These are phyloP conservation scores for Xerocomus brunneocitrinus DNA, from an alignment of 768 basidiomycete species.

Conservation along the genomic window DNA sequence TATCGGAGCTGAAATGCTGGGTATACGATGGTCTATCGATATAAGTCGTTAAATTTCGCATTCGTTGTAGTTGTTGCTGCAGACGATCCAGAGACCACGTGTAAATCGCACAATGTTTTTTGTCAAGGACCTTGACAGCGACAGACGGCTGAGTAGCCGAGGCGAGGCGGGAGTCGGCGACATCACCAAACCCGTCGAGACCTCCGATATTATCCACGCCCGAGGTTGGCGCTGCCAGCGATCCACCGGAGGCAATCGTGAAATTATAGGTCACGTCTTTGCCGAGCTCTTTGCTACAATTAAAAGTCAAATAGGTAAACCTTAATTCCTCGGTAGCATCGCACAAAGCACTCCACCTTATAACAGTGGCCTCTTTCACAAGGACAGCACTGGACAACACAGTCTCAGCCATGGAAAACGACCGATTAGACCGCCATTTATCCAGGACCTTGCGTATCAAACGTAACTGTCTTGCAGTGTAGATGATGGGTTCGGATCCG, in stretches of 20 bases:
- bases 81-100: conserved; percentile 89
- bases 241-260: conserved; percentile 78
- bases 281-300: conserved; percentile 70
- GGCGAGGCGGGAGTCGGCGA: conserved; percentile 75
- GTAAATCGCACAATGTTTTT: conserved; percentile 80
- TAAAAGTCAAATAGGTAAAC: conserved; percentile 8
- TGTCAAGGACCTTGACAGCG: conserved; percentile 88
- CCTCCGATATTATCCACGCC: conserved; percentile 83
- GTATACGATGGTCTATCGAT: conserved; percentile 91
- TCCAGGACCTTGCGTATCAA: conserved; percentile 79
- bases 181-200: conserved; percentile 88
- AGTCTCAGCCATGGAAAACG: conserved; percentile 90
- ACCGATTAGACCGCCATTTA: conserved; percentile 78
- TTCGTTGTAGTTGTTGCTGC: conserved; percentile 83
- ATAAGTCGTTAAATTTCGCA: conserved; percentile 89
- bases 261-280: conserved; percentile 93
- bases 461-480: conserved; percentile 75
- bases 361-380: conserved; percentile 92
- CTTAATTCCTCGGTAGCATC: background rate
- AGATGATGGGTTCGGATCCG: conserved; percentile 76
- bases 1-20: conserved; percentile 89
- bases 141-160: conserved; percentile 77
- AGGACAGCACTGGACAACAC: conserved; percentile 80
- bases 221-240: conserved; percentile 73
- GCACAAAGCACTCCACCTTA: conserved; percentile 49